Evolutionary conservation across 352 stramenopile genomes (phyloP).

Genomic region (Phytophthora chlamydospora): DNA sequence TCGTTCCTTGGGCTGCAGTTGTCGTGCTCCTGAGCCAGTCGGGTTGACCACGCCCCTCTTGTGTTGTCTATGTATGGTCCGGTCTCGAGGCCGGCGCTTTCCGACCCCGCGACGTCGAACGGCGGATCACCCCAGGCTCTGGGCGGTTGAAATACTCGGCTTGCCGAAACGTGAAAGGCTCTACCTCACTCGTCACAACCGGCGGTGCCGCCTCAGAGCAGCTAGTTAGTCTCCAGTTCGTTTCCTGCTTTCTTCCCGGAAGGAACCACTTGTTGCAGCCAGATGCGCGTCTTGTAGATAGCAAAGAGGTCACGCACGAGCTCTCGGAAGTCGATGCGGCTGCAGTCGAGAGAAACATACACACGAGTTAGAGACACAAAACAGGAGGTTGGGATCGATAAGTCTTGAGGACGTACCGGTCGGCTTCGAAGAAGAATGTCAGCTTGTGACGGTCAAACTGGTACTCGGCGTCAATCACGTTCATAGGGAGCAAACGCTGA

Average conservation of each 20-base stretch:
- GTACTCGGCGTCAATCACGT: conserved; percentile 98
- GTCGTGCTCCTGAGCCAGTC: not conserved
- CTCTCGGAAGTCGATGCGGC: conserved; percentile 97
- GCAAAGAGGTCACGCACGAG: conserved; percentile 98
- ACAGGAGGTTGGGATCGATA: not conserved
- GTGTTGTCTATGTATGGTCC: conserved; percentile 39
- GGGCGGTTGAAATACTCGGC: conserved; percentile 25
- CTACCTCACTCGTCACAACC: conserved; percentile 16
- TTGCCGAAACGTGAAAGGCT: conserved; percentile 16
- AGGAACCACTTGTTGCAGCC: conserved; percentile 95
- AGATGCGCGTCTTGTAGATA: conserved; percentile 99
- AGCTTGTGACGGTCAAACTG: conserved; percentile 99
- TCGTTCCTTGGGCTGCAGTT: conserved; percentile 19
- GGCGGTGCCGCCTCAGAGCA: conserved; percentile 5
- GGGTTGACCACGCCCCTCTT: conserved; percentile 19
- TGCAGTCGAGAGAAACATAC: conserved; percentile 22
- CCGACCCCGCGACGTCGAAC: conserved; percentile 31
- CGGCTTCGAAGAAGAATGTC: conserved; percentile 98
- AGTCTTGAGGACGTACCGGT: conserved; percentile 67
- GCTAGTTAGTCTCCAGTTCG: conserved; percentile 67
- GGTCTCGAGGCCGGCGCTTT: conserved; percentile 30
- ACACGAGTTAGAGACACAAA: conserved; percentile 10
- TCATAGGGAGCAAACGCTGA: conserved; percentile 95
- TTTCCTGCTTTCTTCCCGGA: conserved; percentile 69
- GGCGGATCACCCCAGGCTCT: conserved; percentile 18